phyloP scores from a whole-genome alignment of 768 basidiomycete genomes.

The Crucibulum laeve region DNA sequence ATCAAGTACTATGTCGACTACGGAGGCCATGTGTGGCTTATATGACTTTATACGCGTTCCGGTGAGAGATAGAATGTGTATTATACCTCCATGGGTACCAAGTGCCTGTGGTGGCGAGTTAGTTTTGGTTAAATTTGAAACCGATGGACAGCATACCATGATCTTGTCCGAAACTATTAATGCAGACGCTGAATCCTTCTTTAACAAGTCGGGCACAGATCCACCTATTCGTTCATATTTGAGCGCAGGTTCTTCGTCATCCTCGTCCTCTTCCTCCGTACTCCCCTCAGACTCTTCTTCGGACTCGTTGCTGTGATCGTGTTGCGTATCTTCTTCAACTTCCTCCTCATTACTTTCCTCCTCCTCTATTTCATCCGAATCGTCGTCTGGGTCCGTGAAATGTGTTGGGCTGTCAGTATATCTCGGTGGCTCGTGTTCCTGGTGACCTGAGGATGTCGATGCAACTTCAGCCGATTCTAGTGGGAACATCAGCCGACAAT shows the following conservation, averaged over 20 bases:
- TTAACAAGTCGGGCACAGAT: constrained; percentile 67
- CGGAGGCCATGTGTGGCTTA: constrained; percentile 84
- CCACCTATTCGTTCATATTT: constrained; percentile 87
- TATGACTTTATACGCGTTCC: constrained; percentile 86
- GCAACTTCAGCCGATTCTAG: too few relatives aligned
- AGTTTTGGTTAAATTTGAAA: constrained; percentile 4
- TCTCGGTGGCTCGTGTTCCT: too few relatives aligned
- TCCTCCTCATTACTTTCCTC: constrained; percentile 20
- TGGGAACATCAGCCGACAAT: too few relatives aligned
- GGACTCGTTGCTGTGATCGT: constrained; percentile 23
- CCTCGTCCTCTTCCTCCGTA: constrained; percentile 60
- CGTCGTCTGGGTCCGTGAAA: constrained; percentile 9
- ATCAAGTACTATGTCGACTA: constrained; percentile 84
- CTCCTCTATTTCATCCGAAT: constrained; percentile 9
- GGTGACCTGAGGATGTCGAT: too few relatives aligned
- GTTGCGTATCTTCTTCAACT: constrained; percentile 13
- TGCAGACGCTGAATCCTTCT: constrained; percentile 87
- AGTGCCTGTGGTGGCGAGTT: constrained; percentile 59
- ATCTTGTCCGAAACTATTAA: constrained; percentile 69
- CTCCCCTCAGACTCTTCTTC: constrained; percentile 46
- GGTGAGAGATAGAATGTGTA: constrained; percentile 76
- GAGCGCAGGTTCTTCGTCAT: constrained; percentile 87
- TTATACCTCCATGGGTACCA: constrained; percentile 90
- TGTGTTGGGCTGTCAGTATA: constrained; percentile 11
- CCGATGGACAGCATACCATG: constrained; percentile 41